phyloP scores from a whole-genome alignment of 345 rosid genomes.

The Passiflora organensis region DNA sequence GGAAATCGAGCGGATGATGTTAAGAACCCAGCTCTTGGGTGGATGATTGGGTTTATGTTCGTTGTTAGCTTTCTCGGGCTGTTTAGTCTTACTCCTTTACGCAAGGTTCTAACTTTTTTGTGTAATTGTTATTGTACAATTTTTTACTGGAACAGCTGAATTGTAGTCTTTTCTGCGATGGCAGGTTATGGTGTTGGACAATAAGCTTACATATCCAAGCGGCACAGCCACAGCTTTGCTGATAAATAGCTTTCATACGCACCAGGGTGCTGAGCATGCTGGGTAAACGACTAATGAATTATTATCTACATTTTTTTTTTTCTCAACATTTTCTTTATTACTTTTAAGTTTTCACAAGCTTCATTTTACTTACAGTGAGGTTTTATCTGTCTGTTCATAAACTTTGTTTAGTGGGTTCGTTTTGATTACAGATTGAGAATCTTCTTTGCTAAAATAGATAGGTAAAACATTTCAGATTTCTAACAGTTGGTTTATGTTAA shows the following conservation, averaged over 20 bases:
- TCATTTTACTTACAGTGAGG: too few relatives aligned
- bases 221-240: slow-evolving; percentile 83
- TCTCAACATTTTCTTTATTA: too few relatives aligned
- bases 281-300: slow-evolving; percentile 37
- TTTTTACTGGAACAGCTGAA: too few relatives aligned
- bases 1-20: slow-evolving; percentile 15
- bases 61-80: slow-evolving; percentile 88
- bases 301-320: too few relatives aligned
- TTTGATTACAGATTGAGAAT: too few relatives aligned
- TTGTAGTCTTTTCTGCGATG: not conserved
- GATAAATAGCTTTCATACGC: slow-evolving; percentile 83
- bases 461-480: too few relatives aligned
- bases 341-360: too few relatives aligned
- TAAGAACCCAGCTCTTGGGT: slow-evolving; percentile 49
- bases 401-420: too few relatives aligned
- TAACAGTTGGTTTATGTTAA: not conserved
- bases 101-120: slow-evolving; percentile 45
- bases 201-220: slow-evolving; percentile 71
- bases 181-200: slow-evolving; percentile 73
- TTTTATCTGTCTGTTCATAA: too few relatives aligned
- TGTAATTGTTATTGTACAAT: not conserved
- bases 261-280: slow-evolving; percentile 68
- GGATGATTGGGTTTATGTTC: slow-evolving; percentile 83
- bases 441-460: too few relatives aligned
- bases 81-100: slow-evolving; percentile 66